phyloP scores from a whole-genome alignment of 2,329 filamentous ascomycete species.

The Fusarium cyanostomum region DNA sequence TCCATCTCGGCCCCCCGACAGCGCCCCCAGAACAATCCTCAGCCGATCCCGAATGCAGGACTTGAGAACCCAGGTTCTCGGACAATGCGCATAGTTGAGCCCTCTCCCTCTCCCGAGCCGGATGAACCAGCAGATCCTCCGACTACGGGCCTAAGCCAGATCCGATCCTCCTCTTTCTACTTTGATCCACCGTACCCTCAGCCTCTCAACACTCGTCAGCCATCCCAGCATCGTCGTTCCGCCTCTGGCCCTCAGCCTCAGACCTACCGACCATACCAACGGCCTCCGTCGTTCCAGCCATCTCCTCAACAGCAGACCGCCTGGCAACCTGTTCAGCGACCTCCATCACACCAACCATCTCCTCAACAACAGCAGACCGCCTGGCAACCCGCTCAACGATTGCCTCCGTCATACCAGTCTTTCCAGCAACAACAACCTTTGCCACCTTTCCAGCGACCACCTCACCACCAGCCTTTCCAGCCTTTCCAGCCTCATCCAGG shows the following conservation, averaged over 20 bases:
- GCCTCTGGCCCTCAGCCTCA: constrained; percentile 20
- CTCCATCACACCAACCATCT: constrained; percentile 34
- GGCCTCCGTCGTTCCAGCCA: constrained; percentile 25
- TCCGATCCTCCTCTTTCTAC: constrained; percentile 34
- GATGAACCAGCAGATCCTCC: constrained; percentile 36
- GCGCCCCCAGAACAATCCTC: constrained; percentile 5
- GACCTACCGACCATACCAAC: constrained; percentile 29
- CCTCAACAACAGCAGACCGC: constrained; percentile 34
- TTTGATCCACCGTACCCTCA: constrained; percentile 39
- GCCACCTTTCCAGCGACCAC: constrained; percentile 26
- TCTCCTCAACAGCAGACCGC: constrained; percentile 28
- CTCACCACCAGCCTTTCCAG: constrained; percentile 23
- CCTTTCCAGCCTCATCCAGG: constrained; percentile 22
- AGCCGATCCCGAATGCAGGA: constrained; percentile 33
- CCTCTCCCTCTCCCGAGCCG: constrained; percentile 48
- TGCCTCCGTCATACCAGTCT: constrained; percentile 34
- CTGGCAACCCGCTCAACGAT: constrained; percentile 24
- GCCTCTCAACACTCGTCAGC: constrained; percentile 28
- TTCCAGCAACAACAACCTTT: constrained; percentile 35
- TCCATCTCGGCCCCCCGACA: constrained; percentile 5
- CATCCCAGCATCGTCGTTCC: constrained; percentile 30
- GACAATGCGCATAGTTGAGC: constrained; percentile 51
- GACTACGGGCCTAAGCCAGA: constrained; percentile 5
- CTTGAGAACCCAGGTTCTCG: constrained; percentile 44
- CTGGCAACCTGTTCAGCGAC: constrained; percentile 20